phyloP scores from a whole-genome alignment of 768 basidiomycete genomes.

The Leccinum sublutescens region DNA sequence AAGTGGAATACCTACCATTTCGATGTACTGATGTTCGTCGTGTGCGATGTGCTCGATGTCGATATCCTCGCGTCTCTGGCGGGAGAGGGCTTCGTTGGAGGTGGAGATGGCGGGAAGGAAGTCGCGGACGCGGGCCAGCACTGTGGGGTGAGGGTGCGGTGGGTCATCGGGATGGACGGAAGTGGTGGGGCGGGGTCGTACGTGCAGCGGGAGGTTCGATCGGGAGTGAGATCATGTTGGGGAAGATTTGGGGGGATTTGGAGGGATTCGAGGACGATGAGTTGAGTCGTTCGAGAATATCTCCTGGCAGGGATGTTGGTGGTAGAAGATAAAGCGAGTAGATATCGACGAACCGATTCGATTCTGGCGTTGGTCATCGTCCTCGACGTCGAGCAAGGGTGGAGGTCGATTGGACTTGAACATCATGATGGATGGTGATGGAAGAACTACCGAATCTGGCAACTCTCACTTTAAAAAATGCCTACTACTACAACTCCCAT shows the following conservation, averaged over 20 bases:
- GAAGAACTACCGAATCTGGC: constrained; percentile 7
- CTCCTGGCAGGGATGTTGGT: constrained; percentile 29
- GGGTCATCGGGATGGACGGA: constrained; percentile 3
- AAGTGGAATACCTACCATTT: constrained; percentile 49
- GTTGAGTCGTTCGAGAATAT: constrained; percentile 42
- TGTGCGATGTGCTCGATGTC: constrained; percentile 65
- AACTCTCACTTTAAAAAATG: not conserved
- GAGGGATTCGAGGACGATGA: constrained; percentile 14
- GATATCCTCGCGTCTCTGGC: constrained; percentile 53
- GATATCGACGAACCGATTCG: constrained; percentile 37
- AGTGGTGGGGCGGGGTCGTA: constrained; percentile 29
- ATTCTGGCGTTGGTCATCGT: constrained; percentile 42
- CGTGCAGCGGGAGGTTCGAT: constrained; percentile 48
- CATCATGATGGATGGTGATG: constrained; percentile 8
- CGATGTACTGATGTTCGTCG: constrained; percentile 53
- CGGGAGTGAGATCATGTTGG: constrained; percentile 22
- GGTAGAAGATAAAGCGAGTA: not conserved
- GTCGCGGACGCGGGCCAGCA: constrained; percentile 61
- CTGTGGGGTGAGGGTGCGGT: constrained; percentile 34
- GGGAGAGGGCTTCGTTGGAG: constrained; percentile 55
- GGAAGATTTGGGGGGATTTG: constrained; percentile 36
- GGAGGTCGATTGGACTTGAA: constrained; percentile 7
- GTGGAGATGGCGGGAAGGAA: constrained; percentile 68
- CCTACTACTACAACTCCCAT: constrained; percentile 21
- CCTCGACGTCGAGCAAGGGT: constrained; percentile 44